Evolutionary conservation across 78 protist species (phyloP).

Genomic region (Dictyostelium firmibasis): DNA sequence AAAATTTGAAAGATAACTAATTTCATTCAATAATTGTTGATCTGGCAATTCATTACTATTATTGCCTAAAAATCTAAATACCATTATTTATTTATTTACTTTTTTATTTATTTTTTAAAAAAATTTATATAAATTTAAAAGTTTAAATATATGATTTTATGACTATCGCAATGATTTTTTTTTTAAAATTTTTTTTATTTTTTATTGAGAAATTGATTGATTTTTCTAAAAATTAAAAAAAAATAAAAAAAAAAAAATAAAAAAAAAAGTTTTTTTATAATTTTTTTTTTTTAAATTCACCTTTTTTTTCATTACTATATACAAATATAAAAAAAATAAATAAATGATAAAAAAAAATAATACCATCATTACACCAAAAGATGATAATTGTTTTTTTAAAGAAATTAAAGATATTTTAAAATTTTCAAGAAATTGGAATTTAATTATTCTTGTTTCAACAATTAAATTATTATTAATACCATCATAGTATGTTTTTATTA

Average conservation of each 20-base stretch:
- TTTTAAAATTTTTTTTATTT: neutral
- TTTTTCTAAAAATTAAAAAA: neutral
- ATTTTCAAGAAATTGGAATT: slow-evolving; percentile 9
- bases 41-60: slow-evolving; percentile 50
- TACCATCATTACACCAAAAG: neutral
- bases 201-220: neutral
- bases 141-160: neutral
- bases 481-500: slow-evolving; percentile 35
- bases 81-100: too few species aligned
- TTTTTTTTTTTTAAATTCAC: neutral
- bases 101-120: too few species aligned
- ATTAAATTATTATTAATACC: slow-evolving; percentile 42
- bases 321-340: neutral
- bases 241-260: neutral
- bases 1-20: slow-evolving; percentile 45
- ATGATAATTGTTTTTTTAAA: neutral
- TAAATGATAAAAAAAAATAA: neutral
- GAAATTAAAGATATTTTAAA: neutral
- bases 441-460: neutral
- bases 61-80: slow-evolving; percentile 53
- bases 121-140: too few species aligned
- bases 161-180: neutral
- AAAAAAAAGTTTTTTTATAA: neutral
- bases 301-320: neutral
- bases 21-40: slow-evolving; percentile 71